Base-by-base conservation (phyloP, 2,329 filamentous ascomycete genomes). In the Cordyceps militaris region DNA sequence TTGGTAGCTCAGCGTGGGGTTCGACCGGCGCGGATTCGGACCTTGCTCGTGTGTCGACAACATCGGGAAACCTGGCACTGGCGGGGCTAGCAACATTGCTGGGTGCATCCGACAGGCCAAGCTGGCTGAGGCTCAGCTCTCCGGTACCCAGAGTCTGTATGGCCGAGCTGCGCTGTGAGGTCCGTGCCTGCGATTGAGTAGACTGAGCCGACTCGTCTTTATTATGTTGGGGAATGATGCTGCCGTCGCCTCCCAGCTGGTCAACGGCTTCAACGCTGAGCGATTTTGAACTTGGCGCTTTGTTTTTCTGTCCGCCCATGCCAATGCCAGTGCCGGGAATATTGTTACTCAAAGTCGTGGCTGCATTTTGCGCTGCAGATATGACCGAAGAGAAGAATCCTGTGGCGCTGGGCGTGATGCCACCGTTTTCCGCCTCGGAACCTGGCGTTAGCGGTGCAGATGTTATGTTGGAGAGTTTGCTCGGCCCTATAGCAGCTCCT, bases 331-430 rank as follows among this genome's bases (percentile, higher is more conserved):
- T 81, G 68, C 85, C 92, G 50, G 84, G 83, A 48, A 97, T 86
- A 49, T 86, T 90, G 62, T 82, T 89, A 64, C 81, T 90, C 4
- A 92, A 71, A 19, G 83, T 85, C 62, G 77, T 91, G 14, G 92
- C 91, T 44, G 93, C 93, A 79, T 88, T 97, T 71, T 97, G 93
- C 19, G 94, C 94, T 47, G 88, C 93, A 42, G 91, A 93, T 62
- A 99, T 84, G 68, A 99, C 89, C 26, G 89, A 92, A 4, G 91
- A 96, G 73, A 99, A 97, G 75, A 99, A 97, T 1, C 91, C 86
- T 38, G 81, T 77, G 56, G 82, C 79, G 30, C 81, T 83, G 66
- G 69, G 66, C 60, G 83, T 84, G n/a, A 76, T 68, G 57, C 71
- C 65, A 65, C 86, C 86, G 16, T 36, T 32, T 5, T 70, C 73